phyloP scores from a whole-genome alignment of 176 grass and related monocot species.

The Carex littledalei region DNA sequence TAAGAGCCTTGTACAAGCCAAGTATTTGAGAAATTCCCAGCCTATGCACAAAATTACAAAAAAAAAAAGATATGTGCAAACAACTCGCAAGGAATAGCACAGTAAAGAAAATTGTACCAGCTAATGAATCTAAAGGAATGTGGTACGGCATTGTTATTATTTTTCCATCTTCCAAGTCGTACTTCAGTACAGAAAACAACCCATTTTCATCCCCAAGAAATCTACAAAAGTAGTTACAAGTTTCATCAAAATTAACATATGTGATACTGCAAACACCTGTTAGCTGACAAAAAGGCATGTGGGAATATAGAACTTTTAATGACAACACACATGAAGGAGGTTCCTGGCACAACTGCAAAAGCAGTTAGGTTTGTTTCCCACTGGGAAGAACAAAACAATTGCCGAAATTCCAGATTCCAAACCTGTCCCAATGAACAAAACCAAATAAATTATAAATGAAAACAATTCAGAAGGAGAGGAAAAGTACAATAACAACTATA shows the following conservation, averaged over 20 bases:
- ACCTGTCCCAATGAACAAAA: conserved; percentile 35
- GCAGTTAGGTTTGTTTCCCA: conserved; percentile 88
- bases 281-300: conserved; percentile 7
- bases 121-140: conserved; percentile 46
- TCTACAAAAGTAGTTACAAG: conserved; percentile 39
- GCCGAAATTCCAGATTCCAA: conserved; percentile 95
- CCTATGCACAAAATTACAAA: conserved; percentile 5
- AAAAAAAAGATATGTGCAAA: conserved; percentile 1
- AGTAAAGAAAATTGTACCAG: conserved; percentile 36
- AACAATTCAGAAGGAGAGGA: not conserved
- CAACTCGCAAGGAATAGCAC: not conserved
- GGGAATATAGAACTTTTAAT: conserved; percentile 10
- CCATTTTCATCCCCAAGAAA: conserved; percentile 97
- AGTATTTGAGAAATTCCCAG: not conserved
- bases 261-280: not conserved
- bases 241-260: conserved; percentile 23
- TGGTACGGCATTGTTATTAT: conserved; percentile 75
- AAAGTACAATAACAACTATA: conserved; percentile 27
- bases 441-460: conserved; percentile 13
- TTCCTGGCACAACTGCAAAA: conserved; percentile 69
- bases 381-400: conserved; percentile 55
- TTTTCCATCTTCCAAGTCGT: conserved; percentile 71
- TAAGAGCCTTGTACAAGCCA: not conserved
- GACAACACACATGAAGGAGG: conserved; percentile 68
- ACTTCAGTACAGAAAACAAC: conserved; percentile 78